Base-by-base conservation (phyloP, 805 yeast genomes). In the Myxozyma geophila region DNA sequence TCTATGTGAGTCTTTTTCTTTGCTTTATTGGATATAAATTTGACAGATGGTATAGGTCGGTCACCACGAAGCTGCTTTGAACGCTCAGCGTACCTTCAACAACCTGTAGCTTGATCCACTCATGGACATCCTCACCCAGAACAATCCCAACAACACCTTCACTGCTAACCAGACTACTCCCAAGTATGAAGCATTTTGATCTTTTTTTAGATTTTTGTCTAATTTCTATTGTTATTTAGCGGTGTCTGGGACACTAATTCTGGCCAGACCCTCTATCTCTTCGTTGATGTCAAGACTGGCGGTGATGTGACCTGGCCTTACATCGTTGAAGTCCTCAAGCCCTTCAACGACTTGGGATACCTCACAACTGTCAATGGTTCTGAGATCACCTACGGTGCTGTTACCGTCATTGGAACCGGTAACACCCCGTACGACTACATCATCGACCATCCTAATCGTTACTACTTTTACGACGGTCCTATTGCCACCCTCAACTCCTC, bases 381-480 rank as follows among this genome's bases (percentile, higher is more conserved):
- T 0, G 66, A 71, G 23, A 72, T 80, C 60, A 73, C 74, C 1
- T 74, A 78, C 54, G 87, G 87, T 0, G 90, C 91, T 4, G 60
- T 89, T 9, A 82, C 89, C 0, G 77, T 88, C 5, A 80, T 88
- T 7, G 80, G 87, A 37, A 88, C 92, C 0, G 95, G 95, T 0
- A 81, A 85, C 69, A 79, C 83, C 36, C 91, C 92, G 0, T 70
- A 74, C 46, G 82, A 77, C 17, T 62, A 70, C 23, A 77, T 82
- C 43, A 37, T 66, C 10, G 59, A 59, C 19, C 70, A 69, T 41
- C 41, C 66, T 10, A 53, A 70, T 40, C 70, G 78, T 53, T 78
- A 80, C 74, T 69, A 79, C 54, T 86, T 85, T 68, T 75, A 77
- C 44, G 90, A 86, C 72, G 87, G 83, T 4, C 85, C 86, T 1